Evolutionary conservation across 352 stramenopile species (phyloP).

Genomic region (Phytophthora hibernalis): DNA sequence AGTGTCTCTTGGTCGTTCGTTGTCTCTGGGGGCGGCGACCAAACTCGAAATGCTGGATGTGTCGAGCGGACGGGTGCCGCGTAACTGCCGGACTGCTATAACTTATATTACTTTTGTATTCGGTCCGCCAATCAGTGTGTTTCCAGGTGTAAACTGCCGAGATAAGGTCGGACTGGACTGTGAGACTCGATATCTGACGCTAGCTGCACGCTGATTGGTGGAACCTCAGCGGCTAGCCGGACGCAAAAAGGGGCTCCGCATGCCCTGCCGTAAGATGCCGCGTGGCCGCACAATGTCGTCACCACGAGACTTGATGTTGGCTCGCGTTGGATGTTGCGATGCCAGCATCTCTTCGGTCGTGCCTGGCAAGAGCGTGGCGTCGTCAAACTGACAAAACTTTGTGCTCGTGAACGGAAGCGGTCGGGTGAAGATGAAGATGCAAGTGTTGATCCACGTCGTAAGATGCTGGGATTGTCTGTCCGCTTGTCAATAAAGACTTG

Average conservation of each 20-base stretch:
- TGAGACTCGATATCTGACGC: slow-evolving; percentile 3
- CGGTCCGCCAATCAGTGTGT: background rate
- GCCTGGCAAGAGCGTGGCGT: background rate
- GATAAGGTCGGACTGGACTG: slow-evolving; percentile 25
- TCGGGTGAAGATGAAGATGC: too few species aligned
- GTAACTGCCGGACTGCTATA: slow-evolving; percentile 24
- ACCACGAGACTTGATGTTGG: slow-evolving; percentile 18
- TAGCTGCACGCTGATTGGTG: slow-evolving; percentile 1
- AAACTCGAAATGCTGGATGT: slow-evolving; percentile 45
- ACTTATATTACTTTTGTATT: slow-evolving; percentile 12
- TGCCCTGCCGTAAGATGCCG: slow-evolving; percentile 33
- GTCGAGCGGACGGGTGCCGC: slow-evolving; percentile 21
- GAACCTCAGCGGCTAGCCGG: slow-evolving; percentile 1
- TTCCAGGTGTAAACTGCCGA: background rate
- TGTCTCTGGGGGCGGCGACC: slow-evolving; percentile 27
- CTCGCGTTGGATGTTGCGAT: background rate
- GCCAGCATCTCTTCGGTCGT: background rate
- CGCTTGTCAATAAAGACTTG: too few species aligned
- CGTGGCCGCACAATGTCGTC: slow-evolving; percentile 40
- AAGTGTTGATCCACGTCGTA: too few species aligned
- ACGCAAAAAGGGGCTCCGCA: slow-evolving; percentile 10
- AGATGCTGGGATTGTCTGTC: too few species aligned
- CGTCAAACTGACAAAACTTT: background rate
- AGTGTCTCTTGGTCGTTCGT: slow-evolving; percentile 16
- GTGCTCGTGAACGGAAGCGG: too few species aligned